A percentile compares a stretch with the other conserved stretches of the same genome.
Conservation (phyloP, 345 rosid genomes). For the Melaleuca quinquenervia region DNA sequence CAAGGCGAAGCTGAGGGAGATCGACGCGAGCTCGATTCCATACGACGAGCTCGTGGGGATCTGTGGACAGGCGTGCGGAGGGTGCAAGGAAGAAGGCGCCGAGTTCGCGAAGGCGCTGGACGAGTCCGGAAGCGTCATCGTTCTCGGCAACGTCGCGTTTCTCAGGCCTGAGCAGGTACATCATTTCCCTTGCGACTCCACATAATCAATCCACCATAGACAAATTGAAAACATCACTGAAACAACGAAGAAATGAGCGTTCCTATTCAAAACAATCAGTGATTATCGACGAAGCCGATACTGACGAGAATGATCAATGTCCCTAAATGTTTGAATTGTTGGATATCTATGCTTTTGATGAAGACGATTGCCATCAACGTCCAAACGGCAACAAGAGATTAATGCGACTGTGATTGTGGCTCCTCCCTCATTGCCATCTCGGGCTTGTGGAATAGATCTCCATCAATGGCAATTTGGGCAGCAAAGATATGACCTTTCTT, state of each 20-base stretch:
- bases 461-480: neutral
- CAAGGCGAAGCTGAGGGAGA: constrained; percentile 42
- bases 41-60: constrained; percentile 35
- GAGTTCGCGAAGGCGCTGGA: constrained; percentile 56
- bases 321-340: neutral
- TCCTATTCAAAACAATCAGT: neutral
- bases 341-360: neutral
- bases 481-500: neutral
- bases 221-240: neutral
- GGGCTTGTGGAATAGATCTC: neutral
- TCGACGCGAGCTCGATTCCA: constrained; percentile 33
- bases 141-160: constrained; percentile 51
- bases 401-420: too few species aligned
- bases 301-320: neutral
- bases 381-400: neutral
- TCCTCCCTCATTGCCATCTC: neutral
- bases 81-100: constrained; percentile 24
- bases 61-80: constrained; percentile 40
- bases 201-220: neutral
- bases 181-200: neutral
- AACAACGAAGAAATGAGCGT: neutral
- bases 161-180: constrained; percentile 76
- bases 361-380: neutral
- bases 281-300: too few species aligned
- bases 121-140: constrained; percentile 60